These are phyloP conservation scores for Penicillium sp. DNA, from an alignment of 2,329 filamentous ascomycete genomes.

Conservation along the genomic window DNA sequence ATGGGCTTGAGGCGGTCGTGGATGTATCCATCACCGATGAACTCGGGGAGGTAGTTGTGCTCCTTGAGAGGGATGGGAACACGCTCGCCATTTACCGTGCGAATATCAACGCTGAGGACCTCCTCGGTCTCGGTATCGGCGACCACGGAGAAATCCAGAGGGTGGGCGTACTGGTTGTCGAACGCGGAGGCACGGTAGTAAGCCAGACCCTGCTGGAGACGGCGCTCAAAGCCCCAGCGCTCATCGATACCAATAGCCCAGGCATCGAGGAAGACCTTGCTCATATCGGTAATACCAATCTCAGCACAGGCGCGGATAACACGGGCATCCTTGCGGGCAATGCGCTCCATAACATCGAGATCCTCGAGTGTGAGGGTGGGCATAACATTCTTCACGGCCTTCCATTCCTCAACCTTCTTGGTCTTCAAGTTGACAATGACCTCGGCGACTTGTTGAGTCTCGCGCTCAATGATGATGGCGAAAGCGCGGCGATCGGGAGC, in stretches of 20 bases:
- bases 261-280: conserved; percentile 42
- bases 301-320: conserved; percentile 44
- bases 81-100: conserved; percentile 35
- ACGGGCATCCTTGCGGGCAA: conserved; percentile 39
- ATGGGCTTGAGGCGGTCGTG: conserved; percentile 37
- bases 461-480: conserved; percentile 55
- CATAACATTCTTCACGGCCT: conserved; percentile 53
- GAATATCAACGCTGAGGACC: conserved; percentile 37
- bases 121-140: conserved; percentile 39
- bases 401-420: conserved; percentile 37
- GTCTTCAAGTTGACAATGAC: conserved; percentile 36
- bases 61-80: conserved; percentile 31
- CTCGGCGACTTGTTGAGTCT: conserved; percentile 35
- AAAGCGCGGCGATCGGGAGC: conserved; percentile 48
- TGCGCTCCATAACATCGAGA: conserved; percentile 43
- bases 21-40: conserved; percentile 34
- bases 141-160: conserved; percentile 37
- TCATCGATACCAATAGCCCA: conserved; percentile 48
- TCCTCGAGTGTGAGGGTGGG: conserved; percentile 51
- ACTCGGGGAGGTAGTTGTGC: conserved; percentile 39
- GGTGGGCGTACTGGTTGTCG: conserved; percentile 43
- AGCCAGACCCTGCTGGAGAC: conserved; percentile 42
- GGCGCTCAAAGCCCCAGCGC: conserved; percentile 42
- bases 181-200: conserved; percentile 40
- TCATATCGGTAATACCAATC: conserved; percentile 46